Evolutionary conservation across 345 rosid genomes (phyloP).

Genomic region (Moricandia moricandioides): DNA sequence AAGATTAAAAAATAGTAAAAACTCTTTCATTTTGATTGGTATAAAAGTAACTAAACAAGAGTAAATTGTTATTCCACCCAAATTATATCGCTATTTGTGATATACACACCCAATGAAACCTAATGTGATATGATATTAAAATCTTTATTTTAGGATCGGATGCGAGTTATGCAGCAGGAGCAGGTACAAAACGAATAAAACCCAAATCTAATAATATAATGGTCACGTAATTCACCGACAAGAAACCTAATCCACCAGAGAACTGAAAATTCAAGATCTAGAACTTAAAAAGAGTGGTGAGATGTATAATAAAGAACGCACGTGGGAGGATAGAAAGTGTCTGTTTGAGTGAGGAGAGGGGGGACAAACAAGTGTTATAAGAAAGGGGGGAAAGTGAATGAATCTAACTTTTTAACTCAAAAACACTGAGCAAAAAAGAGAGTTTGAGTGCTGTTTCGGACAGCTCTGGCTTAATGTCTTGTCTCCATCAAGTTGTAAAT

Average conservation of each 20-base stretch:
- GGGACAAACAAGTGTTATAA: conserved; percentile 26
- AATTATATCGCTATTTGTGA: no score
- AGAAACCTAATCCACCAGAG: conserved; percentile 17
- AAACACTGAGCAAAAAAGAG: conserved; percentile 15
- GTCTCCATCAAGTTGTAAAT: conserved; percentile 26
- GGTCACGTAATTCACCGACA: conserved; percentile 25
- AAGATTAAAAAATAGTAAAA: no score
- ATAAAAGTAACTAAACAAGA: no score
- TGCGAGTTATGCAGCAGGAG: background rate
- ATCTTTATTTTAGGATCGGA: background rate
- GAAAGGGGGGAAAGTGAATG: conserved; percentile 22
- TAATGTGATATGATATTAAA: background rate
- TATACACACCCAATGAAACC: background rate
- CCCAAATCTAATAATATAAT: conserved; percentile 6
- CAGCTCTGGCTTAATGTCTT: conserved; percentile 21
- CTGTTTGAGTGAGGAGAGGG: conserved; percentile 11
- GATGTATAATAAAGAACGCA: conserved; percentile 20
- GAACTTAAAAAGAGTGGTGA: background rate
- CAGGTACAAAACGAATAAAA: conserved; percentile 19
- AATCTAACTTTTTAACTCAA: conserved; percentile 21
- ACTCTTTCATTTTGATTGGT: no score
- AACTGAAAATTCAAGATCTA: conserved; percentile 23
- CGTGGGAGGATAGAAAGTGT: conserved; percentile 31
- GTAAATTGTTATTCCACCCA: no score
- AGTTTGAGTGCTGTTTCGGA: conserved; percentile 12